Evolutionary conservation across 495 filamentous ascomycete genomes (phyloP).

Genomic region (Aspergillus campestris): DNA sequence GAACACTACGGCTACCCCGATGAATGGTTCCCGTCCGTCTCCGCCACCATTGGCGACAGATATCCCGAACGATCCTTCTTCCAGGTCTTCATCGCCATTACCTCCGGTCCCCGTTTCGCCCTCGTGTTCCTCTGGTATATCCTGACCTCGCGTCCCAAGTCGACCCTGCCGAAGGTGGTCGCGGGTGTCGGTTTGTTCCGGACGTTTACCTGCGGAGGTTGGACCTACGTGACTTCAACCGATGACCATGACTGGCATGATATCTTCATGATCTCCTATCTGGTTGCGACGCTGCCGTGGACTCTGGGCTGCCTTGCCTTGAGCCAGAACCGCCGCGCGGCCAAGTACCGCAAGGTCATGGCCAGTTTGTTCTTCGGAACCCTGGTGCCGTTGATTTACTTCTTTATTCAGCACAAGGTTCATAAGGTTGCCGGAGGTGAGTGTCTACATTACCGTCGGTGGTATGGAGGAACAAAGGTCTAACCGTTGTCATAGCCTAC

Average conservation of each 20-base stretch:
- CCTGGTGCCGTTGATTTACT: constrained; percentile 85
- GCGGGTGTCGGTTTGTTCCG: constrained; percentile 75
- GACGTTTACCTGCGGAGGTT: constrained; percentile 91
- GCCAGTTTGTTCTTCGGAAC: constrained; percentile 84
- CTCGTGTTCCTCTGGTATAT: constrained; percentile 91
- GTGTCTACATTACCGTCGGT: constrained; percentile 7
- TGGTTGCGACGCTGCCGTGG: constrained; percentile 93
- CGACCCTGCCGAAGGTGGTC: constrained; percentile 70
- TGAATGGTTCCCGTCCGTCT: constrained; percentile 99
- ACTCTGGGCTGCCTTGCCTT: constrained; percentile 82
- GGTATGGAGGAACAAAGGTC: too few relatives aligned
- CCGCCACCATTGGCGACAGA: constrained; percentile 95
- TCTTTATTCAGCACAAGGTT: constrained; percentile 98
- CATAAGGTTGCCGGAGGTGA: constrained; percentile 90
- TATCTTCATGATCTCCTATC: constrained; percentile 98
- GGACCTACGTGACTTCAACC: constrained; percentile 98
- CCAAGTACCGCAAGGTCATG: constrained; percentile 84
- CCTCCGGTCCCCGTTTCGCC: constrained; percentile 86
- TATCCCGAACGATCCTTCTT: constrained; percentile 97
- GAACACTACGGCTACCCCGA: constrained; percentile 94
- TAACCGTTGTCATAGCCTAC: constrained; percentile 54
- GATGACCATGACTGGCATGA: constrained; percentile 99
- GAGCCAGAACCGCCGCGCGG: constrained; percentile 76
- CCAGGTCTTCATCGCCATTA: constrained; percentile 93
- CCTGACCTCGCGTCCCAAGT: constrained; percentile 68